Conservation (phyloP, 805 yeast genomes). For the Kregervanrija fluxuum region DNA sequence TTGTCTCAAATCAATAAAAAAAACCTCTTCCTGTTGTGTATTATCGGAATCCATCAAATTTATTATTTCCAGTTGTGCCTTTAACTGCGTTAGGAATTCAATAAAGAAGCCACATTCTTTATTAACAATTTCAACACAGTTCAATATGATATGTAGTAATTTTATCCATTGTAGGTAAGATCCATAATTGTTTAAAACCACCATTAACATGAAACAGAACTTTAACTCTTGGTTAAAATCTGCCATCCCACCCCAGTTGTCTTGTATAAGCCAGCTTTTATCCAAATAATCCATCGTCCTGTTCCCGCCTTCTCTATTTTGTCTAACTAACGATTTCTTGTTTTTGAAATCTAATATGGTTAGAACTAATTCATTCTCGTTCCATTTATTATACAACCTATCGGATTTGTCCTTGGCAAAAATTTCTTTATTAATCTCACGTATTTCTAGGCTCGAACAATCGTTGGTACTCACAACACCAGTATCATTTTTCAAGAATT, state of each 20-base stretch:
- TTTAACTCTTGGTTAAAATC: constrained; percentile 42
- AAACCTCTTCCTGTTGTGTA: constrained; percentile 3
- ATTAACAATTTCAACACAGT: constrained; percentile 25
- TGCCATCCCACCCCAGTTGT: constrained; percentile 18
- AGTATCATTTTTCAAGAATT: constrained; percentile 2
- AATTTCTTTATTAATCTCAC: constrained; percentile 33
- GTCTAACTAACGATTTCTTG: constrained; percentile 1
- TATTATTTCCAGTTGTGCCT: too few species aligned
- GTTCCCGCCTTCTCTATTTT: constrained; percentile 26
- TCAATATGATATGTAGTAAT: constrained; percentile 36
- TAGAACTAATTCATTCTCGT: constrained; percentile 1
- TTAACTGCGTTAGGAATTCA: too few species aligned
- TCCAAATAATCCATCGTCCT: constrained; percentile 42
- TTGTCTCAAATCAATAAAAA: constrained; percentile 6
- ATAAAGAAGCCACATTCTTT: background rate
- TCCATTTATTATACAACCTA: constrained; percentile 15
- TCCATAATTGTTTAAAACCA: constrained; percentile 55
- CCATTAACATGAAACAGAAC: constrained; percentile 39
- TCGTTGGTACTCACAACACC: constrained; percentile 36
- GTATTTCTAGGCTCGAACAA: constrained; percentile 45
- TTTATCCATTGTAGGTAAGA: constrained; percentile 60
- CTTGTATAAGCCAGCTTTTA: constrained; percentile 49
- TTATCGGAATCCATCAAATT: constrained; percentile 1
- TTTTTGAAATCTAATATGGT: constrained; percentile 4
- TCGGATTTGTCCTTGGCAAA: constrained; percentile 12